Base-by-base conservation (phyloP, 352 stramenopile genomes). In the Pythium utonaiense region DNA sequence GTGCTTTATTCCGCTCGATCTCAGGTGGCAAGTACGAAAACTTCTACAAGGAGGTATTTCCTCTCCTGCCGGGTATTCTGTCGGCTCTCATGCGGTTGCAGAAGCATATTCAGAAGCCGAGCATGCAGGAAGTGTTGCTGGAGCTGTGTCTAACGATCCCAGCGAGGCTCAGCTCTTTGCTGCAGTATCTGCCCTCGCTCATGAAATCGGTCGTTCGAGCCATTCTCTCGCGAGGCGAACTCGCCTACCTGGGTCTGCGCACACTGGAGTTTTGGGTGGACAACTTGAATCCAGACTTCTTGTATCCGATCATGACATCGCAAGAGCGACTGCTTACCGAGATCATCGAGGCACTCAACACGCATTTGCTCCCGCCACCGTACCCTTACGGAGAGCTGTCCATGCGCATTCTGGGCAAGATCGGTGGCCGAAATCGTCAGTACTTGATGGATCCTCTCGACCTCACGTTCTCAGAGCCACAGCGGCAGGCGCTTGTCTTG, bases 221-320 rank as follows among this genome's bases (percentile, higher is more conserved):
- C 9, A 93, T 99, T 12, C 60, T 98, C 57, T 98, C 91, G 14
- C 86, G 94, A 1, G 96, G 94, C 16, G 96, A 99, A 71, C 75
- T 99, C 3, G 88, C 96, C 13, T 98, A 98, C 57, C 77, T 99
- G 34, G 96, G 91, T 31, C 71, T 99, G 28, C 82, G 93, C 6
- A 98, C 93, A 22, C 78, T 99, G 2, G 97, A 99, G 75, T 99
- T 99, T 70, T 99, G 96, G 97, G 90, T 99, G 8, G 97, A 99
- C 71, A 99, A 99, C 69, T 72, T 99, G 16, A 98, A 98, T 71
- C 91, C 96, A 6, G 93, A 99, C 57, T 99, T 97, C 66, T 67
- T 99, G 27, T 98, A 97, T 71, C 85, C 88, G 36, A 95, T 98
- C 64, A 96, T 97, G 86, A 94, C 82, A 12, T 95, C 84, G 10